Evolutionary conservation across 2,329 filamentous ascomycete genomes (phyloP), one percentile per base, ranked within the genome.

Genomic region (Amphichorda felina): DNA sequence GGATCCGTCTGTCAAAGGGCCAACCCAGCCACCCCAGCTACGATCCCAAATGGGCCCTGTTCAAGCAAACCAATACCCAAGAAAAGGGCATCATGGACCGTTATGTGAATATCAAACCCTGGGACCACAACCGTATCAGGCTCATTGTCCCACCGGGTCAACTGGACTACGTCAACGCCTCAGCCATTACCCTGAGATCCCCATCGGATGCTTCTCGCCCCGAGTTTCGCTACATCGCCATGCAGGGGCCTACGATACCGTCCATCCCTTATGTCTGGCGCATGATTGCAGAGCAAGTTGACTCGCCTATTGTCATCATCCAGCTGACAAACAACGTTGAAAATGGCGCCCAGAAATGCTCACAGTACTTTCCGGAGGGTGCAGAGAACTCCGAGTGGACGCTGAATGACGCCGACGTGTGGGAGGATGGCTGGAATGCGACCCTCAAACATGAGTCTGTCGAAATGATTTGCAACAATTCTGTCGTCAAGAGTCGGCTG

Each of bases 311-410:
- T 2, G 85, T 96, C 38, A 80, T 96, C 36, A 79, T 96, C 38
- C 95, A 96, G 84, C 73, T 98, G 42, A 98, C 89, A 3, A 85
- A 87, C 53, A 89, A 86, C 18, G 70, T 83, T 50, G 89, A 96
- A 57, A 68, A 72, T 22, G 71, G 74, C 39, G 65, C 73, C 48
- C 76, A 93, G 56, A 94, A 95, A 57, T 96, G 89, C 58, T 85
- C 74, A 45, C 83, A 80, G 30, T 98, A 98, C 58, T 95, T 88
- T 45, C 88, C 88, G 0, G 56, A 66, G 16, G 25, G 13, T n/a
- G 25, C 18, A 3, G 57, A 63, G 29, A 53, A 67, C 13, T 68
- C 72, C 4, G 62, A 72, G 8, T 68, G 67, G 49, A 56, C 62
- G 33, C 57, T 84, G 44, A 82, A 84, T 50, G 69, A 78, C 41